Percentiles rank a stretch among this genome's conserved stretches.
phyloP scores from a whole-genome alignment of 139 green algal genomes.

The Chlorella sp. region DNA sequence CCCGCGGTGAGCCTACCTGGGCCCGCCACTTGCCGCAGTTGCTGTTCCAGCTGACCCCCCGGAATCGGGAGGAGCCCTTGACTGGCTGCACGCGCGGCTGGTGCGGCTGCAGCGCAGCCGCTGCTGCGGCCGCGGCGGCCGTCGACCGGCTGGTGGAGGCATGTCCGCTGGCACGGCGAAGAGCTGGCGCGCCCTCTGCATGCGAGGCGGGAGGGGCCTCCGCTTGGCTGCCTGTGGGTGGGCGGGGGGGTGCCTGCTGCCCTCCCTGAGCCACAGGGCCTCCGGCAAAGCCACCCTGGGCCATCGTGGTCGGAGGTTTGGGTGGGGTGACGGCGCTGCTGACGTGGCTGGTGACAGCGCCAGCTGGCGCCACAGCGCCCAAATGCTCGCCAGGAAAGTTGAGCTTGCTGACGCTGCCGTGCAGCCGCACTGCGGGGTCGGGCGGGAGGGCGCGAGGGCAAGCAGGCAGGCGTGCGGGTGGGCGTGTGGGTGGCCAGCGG shows the following conservation, averaged over 20 bases:
- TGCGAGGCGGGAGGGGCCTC: background rate
- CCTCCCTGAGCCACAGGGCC: background rate
- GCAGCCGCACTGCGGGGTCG: constrained; percentile 1
- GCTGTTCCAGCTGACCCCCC: constrained; percentile 55
- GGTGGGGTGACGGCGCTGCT: background rate
- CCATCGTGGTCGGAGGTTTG: background rate
- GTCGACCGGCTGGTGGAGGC: background rate
- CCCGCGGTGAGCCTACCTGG: constrained; percentile 1
- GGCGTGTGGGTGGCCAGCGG: background rate
- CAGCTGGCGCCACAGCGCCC: background rate
- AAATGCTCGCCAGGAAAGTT: constrained; percentile 35
- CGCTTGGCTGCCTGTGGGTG: background rate
- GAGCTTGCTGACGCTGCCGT: constrained; percentile 26
- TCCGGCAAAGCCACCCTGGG: background rate
- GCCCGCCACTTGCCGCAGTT: constrained; percentile 51
- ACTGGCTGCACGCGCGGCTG: constrained; percentile 21
- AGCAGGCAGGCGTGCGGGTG: background rate
- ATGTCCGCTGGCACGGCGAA: background rate
- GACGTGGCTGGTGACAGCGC: too few species aligned
- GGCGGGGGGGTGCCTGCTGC: background rate
- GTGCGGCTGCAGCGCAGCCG: too few species aligned
- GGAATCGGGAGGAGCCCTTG: constrained; percentile 48
- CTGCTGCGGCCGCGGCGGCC: background rate
- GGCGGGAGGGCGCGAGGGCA: background rate
- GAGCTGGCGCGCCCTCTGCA: background rate